phyloP scores from a whole-genome alignment of 78 protist species.

The Dictyostelium brefeldianum region DNA sequence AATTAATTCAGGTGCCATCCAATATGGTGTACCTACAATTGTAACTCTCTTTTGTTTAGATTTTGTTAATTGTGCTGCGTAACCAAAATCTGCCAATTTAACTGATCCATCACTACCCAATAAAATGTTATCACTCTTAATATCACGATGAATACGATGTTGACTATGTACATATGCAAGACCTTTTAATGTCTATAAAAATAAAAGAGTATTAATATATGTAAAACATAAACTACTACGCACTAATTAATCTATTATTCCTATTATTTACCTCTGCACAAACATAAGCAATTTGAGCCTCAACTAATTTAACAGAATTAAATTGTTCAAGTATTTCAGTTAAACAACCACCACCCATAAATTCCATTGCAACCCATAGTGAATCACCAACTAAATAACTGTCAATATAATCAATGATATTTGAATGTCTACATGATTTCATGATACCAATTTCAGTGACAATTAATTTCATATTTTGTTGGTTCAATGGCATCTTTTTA shows the following conservation, averaged over 20 bases:
- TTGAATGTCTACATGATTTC: constrained; percentile 88
- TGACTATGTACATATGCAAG: constrained; percentile 82
- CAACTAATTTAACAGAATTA: constrained; percentile 62
- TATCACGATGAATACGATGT: constrained; percentile 90
- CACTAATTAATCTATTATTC: background rate
- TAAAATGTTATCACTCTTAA: constrained; percentile 90
- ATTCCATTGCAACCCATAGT: constrained; percentile 95
- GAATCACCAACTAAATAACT: constrained; percentile 81
- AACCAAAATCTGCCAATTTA: constrained; percentile 87
- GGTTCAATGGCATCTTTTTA: constrained; percentile 86
- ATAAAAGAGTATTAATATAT: background rate
- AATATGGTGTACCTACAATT: constrained; percentile 89
- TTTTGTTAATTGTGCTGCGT: constrained; percentile 81
- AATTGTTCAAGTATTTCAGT: constrained; percentile 90
- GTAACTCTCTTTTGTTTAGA: constrained; percentile 80
- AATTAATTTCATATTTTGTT: constrained; percentile 88
- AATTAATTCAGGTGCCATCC: constrained; percentile 93
- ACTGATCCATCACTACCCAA: constrained; percentile 81
- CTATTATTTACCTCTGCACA: constrained; percentile 44
- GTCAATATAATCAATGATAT: constrained; percentile 90
- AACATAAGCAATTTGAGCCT: constrained; percentile 88
- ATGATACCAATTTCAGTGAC: constrained; percentile 90
- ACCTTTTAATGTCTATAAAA: constrained; percentile 65
- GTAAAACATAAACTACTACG: no score
- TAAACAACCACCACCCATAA: constrained; percentile 91